Percentiles rank a stretch among this genome's conserved stretches.
Evolutionary conservation across 805 yeast species (phyloP).

Genomic region (Lachancea sp.): DNA sequence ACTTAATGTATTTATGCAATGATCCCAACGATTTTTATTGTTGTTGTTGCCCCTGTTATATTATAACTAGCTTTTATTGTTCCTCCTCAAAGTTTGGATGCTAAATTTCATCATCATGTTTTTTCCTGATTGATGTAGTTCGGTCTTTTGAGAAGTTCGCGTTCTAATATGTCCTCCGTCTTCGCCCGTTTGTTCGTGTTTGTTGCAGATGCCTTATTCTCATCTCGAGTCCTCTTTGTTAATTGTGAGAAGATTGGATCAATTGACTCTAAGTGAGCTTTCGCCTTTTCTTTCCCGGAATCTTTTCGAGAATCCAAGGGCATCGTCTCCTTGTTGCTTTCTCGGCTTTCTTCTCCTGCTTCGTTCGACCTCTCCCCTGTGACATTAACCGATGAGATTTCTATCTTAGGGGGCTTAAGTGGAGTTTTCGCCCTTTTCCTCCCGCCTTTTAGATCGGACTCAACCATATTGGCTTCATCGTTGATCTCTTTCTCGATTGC

Average conservation of each 20-base stretch:
- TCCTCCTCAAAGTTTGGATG: neutral
- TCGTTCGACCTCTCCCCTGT: no score
- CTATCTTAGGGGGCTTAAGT: neutral
- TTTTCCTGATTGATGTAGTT: conserved; percentile 6
- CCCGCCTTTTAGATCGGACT: conserved; percentile 1
- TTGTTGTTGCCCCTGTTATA: neutral
- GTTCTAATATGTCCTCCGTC: neutral
- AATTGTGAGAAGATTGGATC: conserved; percentile 9
- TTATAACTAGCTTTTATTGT: neutral
- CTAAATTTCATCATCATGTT: neutral
- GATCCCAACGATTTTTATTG: neutral
- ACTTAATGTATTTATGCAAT: conserved; percentile 7
- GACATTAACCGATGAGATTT: neutral
- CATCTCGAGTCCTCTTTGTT: conserved; percentile 2
- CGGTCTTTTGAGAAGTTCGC: conserved; percentile 4
- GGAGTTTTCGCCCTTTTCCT: neutral
- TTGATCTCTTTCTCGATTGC: conserved; percentile 23
- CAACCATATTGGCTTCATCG: conserved; percentile 15
- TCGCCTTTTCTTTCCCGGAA: neutral
- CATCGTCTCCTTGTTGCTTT: neutral
- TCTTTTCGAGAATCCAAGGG: neutral
- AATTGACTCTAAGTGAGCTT: neutral
- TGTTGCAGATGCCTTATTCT: neutral
- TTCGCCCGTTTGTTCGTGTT: conserved; percentile 1
- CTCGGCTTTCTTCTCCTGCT: no score